Evolutionary conservation across 148 eudicot species (phyloP).

Genomic region (Fagopyrum tataricum): DNA sequence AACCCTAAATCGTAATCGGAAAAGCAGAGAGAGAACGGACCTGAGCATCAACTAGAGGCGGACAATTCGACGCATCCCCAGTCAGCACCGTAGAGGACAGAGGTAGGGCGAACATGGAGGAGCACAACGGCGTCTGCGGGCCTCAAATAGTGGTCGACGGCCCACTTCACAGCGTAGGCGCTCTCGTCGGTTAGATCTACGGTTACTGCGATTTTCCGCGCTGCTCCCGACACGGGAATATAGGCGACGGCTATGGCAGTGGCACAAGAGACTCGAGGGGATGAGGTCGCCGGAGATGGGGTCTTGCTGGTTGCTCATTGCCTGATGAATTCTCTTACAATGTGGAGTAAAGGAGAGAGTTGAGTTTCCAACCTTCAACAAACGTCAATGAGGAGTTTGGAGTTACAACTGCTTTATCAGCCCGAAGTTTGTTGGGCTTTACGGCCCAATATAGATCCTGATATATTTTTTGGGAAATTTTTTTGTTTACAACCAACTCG

Average conservation of each 20-base stretch:
- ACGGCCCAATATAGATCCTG: background rate
- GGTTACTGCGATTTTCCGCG: constrained; percentile 68
- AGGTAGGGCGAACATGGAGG: constrained; percentile 71
- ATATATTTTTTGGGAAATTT: too few species aligned
- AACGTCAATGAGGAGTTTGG: constrained; percentile 3
- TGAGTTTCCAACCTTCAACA: background rate
- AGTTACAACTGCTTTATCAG: background rate
- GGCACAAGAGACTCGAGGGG: constrained; percentile 31
- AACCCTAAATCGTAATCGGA: background rate
- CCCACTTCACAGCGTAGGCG: constrained; percentile 87
- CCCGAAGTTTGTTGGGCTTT: background rate
- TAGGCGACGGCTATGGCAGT: constrained; percentile 27
- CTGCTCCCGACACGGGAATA: constrained; percentile 67
- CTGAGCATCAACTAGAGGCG: constrained; percentile 60
- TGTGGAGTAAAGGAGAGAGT: background rate
- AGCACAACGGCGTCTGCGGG: constrained; percentile 83
- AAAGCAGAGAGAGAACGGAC: constrained; percentile 16
- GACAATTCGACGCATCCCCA: constrained; percentile 78
- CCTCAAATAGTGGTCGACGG: constrained; percentile 70
- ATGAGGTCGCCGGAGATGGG: constrained; percentile 22
- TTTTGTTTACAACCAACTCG: too few species aligned
- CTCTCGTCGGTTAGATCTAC: constrained; percentile 80
- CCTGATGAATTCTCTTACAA: background rate
- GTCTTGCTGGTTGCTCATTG: constrained; percentile 12
- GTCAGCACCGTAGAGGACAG: constrained; percentile 85